A percentile compares a stretch with the other conserved stretches of the same genome.
Conservation (phyloP, 1,284 basidiomycete genomes). For the Pseudozyma sp. region DNA sequence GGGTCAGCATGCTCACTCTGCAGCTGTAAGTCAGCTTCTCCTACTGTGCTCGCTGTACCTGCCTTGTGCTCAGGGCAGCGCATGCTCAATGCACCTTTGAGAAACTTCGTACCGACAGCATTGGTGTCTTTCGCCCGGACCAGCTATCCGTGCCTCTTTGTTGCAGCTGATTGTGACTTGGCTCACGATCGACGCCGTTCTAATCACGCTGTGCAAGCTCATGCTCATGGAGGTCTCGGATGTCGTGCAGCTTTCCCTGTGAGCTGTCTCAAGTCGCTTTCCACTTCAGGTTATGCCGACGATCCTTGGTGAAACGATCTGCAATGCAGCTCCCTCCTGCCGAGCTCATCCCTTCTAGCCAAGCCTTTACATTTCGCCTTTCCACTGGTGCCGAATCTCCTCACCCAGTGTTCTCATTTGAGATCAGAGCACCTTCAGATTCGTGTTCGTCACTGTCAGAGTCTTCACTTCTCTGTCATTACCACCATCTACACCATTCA, state of each 20-base stretch:
- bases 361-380: constrained; percentile 1
- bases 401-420: neutral
- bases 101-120: constrained; percentile 8
- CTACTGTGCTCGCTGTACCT: neutral
- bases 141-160: constrained; percentile 2
- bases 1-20: constrained; percentile 27
- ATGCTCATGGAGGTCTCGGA: constrained; percentile 18
- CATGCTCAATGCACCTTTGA: constrained; percentile 7
- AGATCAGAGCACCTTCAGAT: neutral
- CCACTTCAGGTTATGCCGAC: neutral
- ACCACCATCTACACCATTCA: constrained; percentile 11
- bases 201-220: constrained; percentile 1
- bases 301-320: constrained; percentile 33
- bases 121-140: neutral
- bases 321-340: constrained; percentile 28
- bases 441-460: neutral
- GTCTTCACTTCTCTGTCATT: constrained; percentile 3
- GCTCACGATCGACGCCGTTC: constrained; percentile 19
- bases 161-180: neutral
- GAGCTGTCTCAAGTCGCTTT: neutral
- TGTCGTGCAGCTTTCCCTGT: constrained; percentile 18
- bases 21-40: constrained; percentile 1
- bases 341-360: constrained; percentile 5
- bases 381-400: neutral
- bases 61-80: constrained; percentile 4